Conservation (phyloP, 2,329 filamentous ascomycete genomes). For the Xylaria arbuscula region DNA sequence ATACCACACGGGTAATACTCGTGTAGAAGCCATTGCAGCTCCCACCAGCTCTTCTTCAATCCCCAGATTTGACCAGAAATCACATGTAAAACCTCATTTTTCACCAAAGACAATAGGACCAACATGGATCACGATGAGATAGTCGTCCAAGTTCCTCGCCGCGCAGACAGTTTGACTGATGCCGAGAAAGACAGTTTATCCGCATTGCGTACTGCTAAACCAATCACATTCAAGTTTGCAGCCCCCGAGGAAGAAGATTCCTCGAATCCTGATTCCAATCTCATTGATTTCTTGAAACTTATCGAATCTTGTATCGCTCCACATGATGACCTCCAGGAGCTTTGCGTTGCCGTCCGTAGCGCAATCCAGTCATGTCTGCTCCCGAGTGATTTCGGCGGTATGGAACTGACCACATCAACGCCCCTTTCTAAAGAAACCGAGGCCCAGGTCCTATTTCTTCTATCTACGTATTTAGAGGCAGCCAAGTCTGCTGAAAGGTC, state of each 20-base stretch:
- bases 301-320: conserved; percentile 12
- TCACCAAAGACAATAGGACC: neutral
- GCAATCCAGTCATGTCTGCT: conserved; percentile 26
- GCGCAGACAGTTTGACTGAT: neutral
- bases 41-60: neutral
- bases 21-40: neutral
- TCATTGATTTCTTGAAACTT: conserved; percentile 15
- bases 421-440: conserved; percentile 34
- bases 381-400: conserved; percentile 45
- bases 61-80: too few relatives aligned
- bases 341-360: conserved; percentile 17
- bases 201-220: neutral
- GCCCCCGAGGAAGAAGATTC: neutral
- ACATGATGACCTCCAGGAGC: conserved; percentile 1
- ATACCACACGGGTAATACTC: neutral
- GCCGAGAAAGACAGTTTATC: conserved; percentile 20
- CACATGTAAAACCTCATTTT: too few relatives aligned
- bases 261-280: conserved; percentile 1
- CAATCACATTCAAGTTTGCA: conserved; percentile 7
- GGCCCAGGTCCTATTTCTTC: conserved; percentile 45
- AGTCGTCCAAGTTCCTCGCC: conserved; percentile 7
- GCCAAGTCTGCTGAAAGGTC: conserved; percentile 47
- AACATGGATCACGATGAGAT: conserved; percentile 4
- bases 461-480: conserved; percentile 47
- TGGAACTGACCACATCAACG: conserved; percentile 37